Conservation (phyloP, 495 filamentous ascomycete species). For the Annulohypoxylon bovei region DNA sequence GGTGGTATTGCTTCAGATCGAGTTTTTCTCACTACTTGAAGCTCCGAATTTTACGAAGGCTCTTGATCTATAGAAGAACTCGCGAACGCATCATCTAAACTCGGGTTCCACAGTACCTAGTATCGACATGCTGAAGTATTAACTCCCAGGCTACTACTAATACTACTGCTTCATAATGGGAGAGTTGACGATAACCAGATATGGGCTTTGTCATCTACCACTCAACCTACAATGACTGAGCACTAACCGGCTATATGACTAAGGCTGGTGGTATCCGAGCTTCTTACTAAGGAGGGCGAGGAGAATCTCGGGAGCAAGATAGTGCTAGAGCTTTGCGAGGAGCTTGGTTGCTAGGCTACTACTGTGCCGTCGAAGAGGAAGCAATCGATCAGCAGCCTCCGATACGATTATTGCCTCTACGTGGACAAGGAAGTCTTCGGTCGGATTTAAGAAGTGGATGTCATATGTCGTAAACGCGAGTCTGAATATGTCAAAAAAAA, state of each 20-base stretch:
- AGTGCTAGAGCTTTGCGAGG: not conserved
- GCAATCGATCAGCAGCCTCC: not conserved
- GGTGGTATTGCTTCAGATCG: no score
- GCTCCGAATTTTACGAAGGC: not conserved
- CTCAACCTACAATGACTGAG: no score
- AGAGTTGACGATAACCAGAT: no score
- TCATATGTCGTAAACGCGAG: no score
- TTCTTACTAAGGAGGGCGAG: not conserved
- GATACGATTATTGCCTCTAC: not conserved
- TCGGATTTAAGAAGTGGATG: no score
- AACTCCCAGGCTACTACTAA: no score
- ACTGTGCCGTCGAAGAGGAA: not conserved
- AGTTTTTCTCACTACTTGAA: no score
- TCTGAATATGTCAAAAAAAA: no score
- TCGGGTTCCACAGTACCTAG: not conserved
- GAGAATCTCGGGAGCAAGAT: not conserved
- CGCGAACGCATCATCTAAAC: not conserved
- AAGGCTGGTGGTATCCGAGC: not conserved
- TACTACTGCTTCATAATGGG: no score
- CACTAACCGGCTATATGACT: no score
- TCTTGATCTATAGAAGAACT: not conserved
- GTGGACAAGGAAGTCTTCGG: not conserved
- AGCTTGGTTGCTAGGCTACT: not conserved
- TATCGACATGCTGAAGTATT: no score
- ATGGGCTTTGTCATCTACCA: no score